These are phyloP conservation scores for Dendrocalamus sinicus DNA, from an alignment of 176 grass and related monocot genomes.

Conservation along the genomic window DNA sequence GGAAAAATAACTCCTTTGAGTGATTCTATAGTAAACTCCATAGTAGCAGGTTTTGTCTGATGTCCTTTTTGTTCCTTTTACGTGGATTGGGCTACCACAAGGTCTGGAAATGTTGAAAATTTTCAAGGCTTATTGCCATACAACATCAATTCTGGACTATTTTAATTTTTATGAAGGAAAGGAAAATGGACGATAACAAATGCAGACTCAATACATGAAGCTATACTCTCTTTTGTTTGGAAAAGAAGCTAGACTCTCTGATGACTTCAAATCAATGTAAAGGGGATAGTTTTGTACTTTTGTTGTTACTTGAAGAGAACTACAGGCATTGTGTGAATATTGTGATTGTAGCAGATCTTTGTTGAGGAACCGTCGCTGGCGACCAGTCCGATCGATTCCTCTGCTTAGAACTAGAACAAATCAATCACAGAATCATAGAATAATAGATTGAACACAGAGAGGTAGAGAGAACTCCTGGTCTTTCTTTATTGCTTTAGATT, in stretches of 20 bases:
- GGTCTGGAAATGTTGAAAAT: constrained; percentile 74
- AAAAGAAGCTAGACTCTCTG: constrained; percentile 30
- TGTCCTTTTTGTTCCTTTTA: not conserved
- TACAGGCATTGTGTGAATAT: not conserved
- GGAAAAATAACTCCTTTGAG: not conserved
- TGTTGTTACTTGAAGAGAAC: constrained; percentile 24
- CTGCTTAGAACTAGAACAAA: no score
- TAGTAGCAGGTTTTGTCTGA: constrained; percentile 2
- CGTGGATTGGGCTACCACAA: constrained; percentile 76
- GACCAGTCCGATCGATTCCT: no score
- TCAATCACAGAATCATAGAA: no score
- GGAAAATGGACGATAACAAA: constrained; percentile 35
- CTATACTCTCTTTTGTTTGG: constrained; percentile 9
- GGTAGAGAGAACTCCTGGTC: no score
- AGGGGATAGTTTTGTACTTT: no score
- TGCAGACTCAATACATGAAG: constrained; percentile 36
- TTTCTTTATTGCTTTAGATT: no score
- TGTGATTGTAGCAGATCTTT: constrained; percentile 3
- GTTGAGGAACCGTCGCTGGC: no score
- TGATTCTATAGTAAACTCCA: constrained; percentile 15
- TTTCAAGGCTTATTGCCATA: constrained; percentile 58
- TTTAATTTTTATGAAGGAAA: constrained; percentile 74
- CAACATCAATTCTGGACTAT: constrained; percentile 65
- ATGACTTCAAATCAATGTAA: constrained; percentile 41
- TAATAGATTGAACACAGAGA: no score